A percentile compares a stretch with the other conserved stretches of the same genome.
Conservation (phyloP, 495 filamentous ascomycete species). For the Lindgomyces ingoldianus region DNA sequence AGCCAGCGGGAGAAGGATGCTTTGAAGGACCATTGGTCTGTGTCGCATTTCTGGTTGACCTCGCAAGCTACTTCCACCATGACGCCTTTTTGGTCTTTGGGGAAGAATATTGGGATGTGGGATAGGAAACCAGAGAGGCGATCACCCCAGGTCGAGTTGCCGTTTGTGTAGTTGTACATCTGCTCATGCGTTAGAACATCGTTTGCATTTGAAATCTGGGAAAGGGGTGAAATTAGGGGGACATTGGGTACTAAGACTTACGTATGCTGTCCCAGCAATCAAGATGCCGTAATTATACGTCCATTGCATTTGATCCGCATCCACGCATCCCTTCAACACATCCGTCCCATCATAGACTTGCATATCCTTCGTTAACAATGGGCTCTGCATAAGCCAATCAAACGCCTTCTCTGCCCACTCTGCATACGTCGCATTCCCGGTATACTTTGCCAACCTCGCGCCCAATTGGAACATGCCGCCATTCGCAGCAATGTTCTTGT, state of each 20-base stretch:
- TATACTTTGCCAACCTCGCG: slow-evolving; percentile 73
- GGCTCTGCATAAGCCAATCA: slow-evolving; percentile 66
- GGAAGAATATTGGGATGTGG: slow-evolving; percentile 50
- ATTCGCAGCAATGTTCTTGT: slow-evolving; percentile 81
- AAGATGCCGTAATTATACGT: slow-evolving; percentile 68
- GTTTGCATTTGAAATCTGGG: slow-evolving; percentile 6
- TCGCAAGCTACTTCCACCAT: slow-evolving; percentile 31
- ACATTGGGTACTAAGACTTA: too few relatives aligned
- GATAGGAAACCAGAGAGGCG: slow-evolving; percentile 24
- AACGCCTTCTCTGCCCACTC: slow-evolving; percentile 73
- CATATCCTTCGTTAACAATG: slow-evolving; percentile 46
- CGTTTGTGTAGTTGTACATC: slow-evolving; percentile 50
- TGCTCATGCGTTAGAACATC: too few relatives aligned
- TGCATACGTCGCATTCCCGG: slow-evolving; percentile 74
- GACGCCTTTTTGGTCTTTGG: not conserved
- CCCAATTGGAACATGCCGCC: slow-evolving; percentile 80
- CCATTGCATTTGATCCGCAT: slow-evolving; percentile 20
- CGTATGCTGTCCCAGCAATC: slow-evolving; percentile 66
- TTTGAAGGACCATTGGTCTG: slow-evolving; percentile 29
- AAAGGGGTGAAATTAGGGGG: too few relatives aligned
- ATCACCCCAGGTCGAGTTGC: slow-evolving; percentile 26
- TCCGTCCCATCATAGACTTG: slow-evolving; percentile 19
- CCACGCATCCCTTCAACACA: slow-evolving; percentile 4
- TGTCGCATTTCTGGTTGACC: slow-evolving; percentile 11
- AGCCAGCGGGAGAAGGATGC: slow-evolving; percentile 24